These are phyloP conservation scores for Fusarium albidum DNA, from an alignment of 2,329 filamentous ascomycete genomes.

Conservation along the genomic window DNA sequence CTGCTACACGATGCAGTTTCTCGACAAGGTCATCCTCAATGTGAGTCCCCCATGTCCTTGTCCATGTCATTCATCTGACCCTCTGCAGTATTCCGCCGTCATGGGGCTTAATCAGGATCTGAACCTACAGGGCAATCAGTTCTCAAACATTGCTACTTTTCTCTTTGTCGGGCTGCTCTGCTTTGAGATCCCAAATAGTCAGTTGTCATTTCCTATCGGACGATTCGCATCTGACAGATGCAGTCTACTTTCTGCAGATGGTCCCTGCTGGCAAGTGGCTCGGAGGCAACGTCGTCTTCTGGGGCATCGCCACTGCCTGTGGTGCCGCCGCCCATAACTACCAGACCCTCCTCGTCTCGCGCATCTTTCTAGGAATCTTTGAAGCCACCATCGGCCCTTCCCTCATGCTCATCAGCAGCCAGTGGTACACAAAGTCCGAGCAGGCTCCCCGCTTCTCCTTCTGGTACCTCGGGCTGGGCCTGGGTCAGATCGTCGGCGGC, in stretches of 20 bases:
- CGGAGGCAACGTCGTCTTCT: constrained; percentile 64
- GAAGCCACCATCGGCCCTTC: constrained; percentile 68
- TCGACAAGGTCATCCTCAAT: constrained; percentile 71
- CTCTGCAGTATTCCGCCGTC: constrained; percentile 66
- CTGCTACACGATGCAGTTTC: constrained; percentile 69
- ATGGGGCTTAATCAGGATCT: constrained; percentile 68
- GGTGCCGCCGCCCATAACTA: constrained; percentile 64
- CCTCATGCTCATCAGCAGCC: constrained; percentile 66
- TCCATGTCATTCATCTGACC: constrained; percentile 8
- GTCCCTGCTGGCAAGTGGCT: constrained; percentile 69
- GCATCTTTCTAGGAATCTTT: constrained; percentile 68
- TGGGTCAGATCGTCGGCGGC: constrained; percentile 69
- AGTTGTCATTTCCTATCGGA: constrained; percentile 11
- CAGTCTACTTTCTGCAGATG: constrained; percentile 66
- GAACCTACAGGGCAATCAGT: constrained; percentile 65
- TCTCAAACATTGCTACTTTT: constrained; percentile 67
- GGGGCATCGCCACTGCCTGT: constrained; percentile 64
- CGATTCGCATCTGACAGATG: neutral
- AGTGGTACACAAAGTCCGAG: constrained; percentile 70
- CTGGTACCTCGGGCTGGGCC: constrained; percentile 68
- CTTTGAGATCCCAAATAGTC: constrained; percentile 68
- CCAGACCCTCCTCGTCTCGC: constrained; percentile 59
- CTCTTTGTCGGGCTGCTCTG: constrained; percentile 69
- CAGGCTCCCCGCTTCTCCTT: constrained; percentile 66
- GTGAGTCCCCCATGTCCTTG: constrained; percentile 49